Base-by-base conservation (phyloP, 2,329 filamentous ascomycete species). In the Neofusicoccum kwambonambiense region DNA sequence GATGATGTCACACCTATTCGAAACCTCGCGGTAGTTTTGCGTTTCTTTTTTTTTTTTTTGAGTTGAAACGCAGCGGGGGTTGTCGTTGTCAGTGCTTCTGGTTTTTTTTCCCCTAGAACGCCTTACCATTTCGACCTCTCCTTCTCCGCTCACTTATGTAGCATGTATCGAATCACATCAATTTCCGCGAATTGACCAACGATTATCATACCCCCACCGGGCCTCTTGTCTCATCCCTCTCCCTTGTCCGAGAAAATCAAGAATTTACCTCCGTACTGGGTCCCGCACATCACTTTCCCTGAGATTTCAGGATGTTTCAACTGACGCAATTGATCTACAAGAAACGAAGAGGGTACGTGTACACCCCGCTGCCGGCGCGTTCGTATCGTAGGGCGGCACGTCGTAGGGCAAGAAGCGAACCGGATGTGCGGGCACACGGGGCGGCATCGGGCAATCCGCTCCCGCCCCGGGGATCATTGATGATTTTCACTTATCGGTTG, bases 311-410 rank as follows among this genome's bases (percentile, higher is more conserved):
- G 42, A 34, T 60, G 42, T 47, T 47, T 45, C 27, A 22, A 44
- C 19, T 60, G 56, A 60, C 56, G 56, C 56, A 47, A 60, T 45
- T 34, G 56, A 60, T 60, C 56, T 60, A 60, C 56, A 60, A 47
- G 41, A 58, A 45, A 58, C 54, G 54, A 17, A 57, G 22, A 15
- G 49, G 49, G 27, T 57, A 57, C 35, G 52, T 57, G 19, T 42
- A 12, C 37, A 37, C 9, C 41, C 19, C 27, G 13, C 15, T 17
- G 4, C n/a, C n/a, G 13, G 13, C n/a, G 15, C 34, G 11, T 19
- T 15, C 31, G 5, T 7, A 17, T 19, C 35, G 54, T 60, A 60
- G 56, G 42, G 42, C 56, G 19, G 56, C 56, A 47, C 35, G 31
- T 39, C n/a, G 52, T 22, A 27, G 27, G 45, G 27, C 37, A 50